Base-by-base conservation (phyloP, 495 filamentous ascomycete genomes). In the Cudoniella acicularis region DNA sequence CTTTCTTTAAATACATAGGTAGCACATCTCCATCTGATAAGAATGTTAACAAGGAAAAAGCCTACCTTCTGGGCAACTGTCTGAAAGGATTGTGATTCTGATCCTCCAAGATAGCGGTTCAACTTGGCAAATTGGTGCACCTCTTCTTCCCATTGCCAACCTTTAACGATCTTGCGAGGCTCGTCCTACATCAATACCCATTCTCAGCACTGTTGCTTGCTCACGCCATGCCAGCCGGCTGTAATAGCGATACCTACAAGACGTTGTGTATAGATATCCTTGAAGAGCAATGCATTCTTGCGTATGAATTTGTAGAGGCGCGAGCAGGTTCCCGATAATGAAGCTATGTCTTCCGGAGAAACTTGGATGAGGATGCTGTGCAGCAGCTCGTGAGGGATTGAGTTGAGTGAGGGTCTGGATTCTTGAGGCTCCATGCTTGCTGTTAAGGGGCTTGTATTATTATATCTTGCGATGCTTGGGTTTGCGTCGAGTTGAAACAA, bases 301-400 rank as follows among this genome's bases (percentile, higher is more conserved):
- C 68, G 71, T 49, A 86, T 67, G 59, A 77, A 77, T 8, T 66
- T 68, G 58, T 76, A 73, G 21, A 91, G 65, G 10, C 61, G 56
- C 42, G 73, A 77, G 60, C 83, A 89, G 4, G 82, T 82, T 13
- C 59, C 63, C 0, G 82, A 79, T 16, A 87, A 62, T 8, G 69
- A 58, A 21, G 69, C 73, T 3, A 92, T 77, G 52, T 86, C 84
- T 27, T 65, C 46, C 0, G 86, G 78, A 11, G 77, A 68, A 6
- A 91, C 76, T 60, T 82, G 80, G 17, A 75, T 77, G 17, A 89
- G 64, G 51, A 91, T 84, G 17, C 75, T 64, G 51, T 81, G 72
- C 21, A 89, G 69, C 1, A 91, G 69, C 64, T 91, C 88, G 27
- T 77, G 49, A 3, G 88, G 88, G 2, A 90, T 76, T 26, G 69